Percentiles rank a stretch among this genome's conserved stretches.
Evolutionary conservation across 2,329 filamentous ascomycete species (phyloP).

Genomic region (Ophiostoma ulmi): DNA sequence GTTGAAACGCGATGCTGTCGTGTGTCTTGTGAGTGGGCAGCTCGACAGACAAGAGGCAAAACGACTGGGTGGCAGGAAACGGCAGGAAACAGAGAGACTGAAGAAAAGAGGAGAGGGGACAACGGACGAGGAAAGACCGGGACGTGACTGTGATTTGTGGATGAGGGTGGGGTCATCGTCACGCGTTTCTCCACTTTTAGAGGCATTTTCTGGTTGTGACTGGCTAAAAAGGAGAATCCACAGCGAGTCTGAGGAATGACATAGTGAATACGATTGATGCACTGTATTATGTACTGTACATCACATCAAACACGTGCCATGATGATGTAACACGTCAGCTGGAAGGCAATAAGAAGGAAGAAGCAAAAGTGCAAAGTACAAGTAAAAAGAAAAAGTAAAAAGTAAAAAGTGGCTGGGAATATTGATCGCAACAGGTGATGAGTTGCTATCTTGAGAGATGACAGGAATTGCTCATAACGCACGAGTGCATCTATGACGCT

Average conservation of each 20-base stretch:
- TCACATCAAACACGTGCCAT: background rate
- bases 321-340: background rate
- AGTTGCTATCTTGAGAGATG: no score
- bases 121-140: conserved; percentile 12
- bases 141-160: conserved; percentile 8
- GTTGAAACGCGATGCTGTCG: background rate
- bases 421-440: no score
- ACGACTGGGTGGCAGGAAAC: background rate
- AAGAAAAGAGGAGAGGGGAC: background rate
- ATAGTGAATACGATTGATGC: background rate
- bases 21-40: background rate
- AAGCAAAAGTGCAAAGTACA: no score
- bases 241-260: background rate
- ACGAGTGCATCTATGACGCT: background rate
- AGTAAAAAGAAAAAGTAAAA: no score
- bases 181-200: background rate
- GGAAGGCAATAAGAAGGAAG: background rate
- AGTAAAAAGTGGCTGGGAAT: background rate
- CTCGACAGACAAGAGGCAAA: background rate
- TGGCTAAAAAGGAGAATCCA: background rate
- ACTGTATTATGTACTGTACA: background rate
- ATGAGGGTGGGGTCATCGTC: background rate
- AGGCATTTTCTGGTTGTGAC: conserved; percentile 14
- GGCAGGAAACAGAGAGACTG: background rate
- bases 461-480: background rate